Evolutionary conservation across 805 yeast genomes (phyloP), one percentile per base, ranked within the genome.

Genomic region (Candida parachauliodes): DNA sequence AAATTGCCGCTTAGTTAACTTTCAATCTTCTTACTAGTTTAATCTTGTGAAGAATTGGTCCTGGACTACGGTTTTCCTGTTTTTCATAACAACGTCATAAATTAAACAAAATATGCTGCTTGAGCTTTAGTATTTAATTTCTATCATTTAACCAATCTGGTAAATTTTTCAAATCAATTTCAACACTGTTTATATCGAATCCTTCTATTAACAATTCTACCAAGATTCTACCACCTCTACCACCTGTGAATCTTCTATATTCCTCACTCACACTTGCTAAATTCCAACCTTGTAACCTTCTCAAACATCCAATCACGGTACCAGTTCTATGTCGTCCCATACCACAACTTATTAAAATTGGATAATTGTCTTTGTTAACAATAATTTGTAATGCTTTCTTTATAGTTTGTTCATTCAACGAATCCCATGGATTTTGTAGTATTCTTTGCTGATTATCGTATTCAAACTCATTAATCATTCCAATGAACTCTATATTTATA

Each of bases 281-380:
- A 53, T 94, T 93, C 98, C 98, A 91, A n/a, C 94, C 91, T 70
- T 93, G 97, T 14, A 93, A 65, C 42, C 96, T 73, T 45, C 98
- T 68, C 32, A 91, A 65, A 59, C 98, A 91, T 1, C 98, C 98
- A 42, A 93, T 79, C 3, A 93, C 96, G 0, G 98, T 89, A 1
- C 98, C 98, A 0, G 98, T 89, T 47, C 98, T 72, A 59, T 91
- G 98, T 48, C 98, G 70, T 0, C 98, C 98, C 98, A 93, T 93
- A 10, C 97, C 96, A 52, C 98, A 93, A 59, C 98, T 93, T 4
- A 89, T 89, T 35, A 93, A 65, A 44, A 93, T 51, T 0, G 98
- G 98, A 52, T 87, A 86, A 55, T 80, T 78, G n/a, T 76, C 72
- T 45, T 73, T 74, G 49, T 86, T 76, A 30, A 81, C 76, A 14